Conservation (phyloP, 345 rosid species). For the Dipteronia sinensis region DNA sequence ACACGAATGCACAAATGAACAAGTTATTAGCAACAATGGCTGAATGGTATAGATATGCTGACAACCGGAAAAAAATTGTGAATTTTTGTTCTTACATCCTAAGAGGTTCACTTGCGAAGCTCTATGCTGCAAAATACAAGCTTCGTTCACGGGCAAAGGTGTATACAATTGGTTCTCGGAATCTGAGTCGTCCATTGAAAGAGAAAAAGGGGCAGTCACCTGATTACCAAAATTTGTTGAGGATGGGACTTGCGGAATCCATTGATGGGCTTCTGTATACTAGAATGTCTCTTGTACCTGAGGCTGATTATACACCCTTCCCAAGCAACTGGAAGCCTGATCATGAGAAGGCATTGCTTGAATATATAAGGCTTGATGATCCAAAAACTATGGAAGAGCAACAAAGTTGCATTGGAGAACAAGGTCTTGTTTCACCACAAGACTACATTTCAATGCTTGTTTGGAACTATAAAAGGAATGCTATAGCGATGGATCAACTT, state of each 20-base stretch:
- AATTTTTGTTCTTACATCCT: constrained; percentile 88
- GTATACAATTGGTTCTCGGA: constrained; percentile 66
- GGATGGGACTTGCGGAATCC: constrained; percentile 92
- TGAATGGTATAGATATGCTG: constrained; percentile 92
- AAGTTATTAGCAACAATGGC: constrained; percentile 83
- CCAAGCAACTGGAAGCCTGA: constrained; percentile 88
- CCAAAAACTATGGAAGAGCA: constrained; percentile 81
- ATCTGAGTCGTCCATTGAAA: constrained; percentile 78
- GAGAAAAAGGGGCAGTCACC: constrained; percentile 95
- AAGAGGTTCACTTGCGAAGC: constrained; percentile 92
- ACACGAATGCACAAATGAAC: constrained; percentile 95
- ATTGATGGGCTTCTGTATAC: constrained; percentile 92
- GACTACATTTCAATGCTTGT: constrained; percentile 91
- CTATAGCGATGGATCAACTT: constrained; percentile 64
- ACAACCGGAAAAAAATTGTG: constrained; percentile 85
- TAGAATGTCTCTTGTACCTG: constrained; percentile 93
- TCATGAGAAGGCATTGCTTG: constrained; percentile 81
- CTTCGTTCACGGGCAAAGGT: constrained; percentile 94
- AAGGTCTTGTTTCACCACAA: constrained; percentile 89
- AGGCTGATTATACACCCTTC: constrained; percentile 85
- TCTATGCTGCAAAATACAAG: constrained; percentile 93
- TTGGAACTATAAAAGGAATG: constrained; percentile 95
- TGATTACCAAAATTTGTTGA: constrained; percentile 73
- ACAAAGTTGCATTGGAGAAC: constrained; percentile 58
- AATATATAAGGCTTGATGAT: constrained; percentile 75